Evolutionary conservation across 108 stramenopile genomes (phyloP), one percentile per base, ranked within the genome.

Genomic region (Nitzschia sp.): DNA sequence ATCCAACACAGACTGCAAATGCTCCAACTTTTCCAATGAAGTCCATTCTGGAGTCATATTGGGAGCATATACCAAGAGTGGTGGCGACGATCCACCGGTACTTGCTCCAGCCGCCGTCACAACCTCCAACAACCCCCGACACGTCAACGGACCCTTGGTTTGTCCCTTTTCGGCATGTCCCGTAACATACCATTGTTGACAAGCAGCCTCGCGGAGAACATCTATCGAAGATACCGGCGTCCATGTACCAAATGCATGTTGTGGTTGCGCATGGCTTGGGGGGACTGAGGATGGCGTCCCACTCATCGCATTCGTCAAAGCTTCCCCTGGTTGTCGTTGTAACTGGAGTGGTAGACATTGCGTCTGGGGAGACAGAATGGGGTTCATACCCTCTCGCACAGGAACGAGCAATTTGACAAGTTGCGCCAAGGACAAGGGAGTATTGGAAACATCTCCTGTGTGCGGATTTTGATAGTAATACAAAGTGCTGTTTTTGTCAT

Each of bases 391-490:
- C 26, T 70, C 69, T 22, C 75, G 54, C 12, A 69, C 58, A 15
- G 85, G 86, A 43, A 84, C 83, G 1, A 92, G 21, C 22, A 92
- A 76, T 22, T 75, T 67, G 66, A 84, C 81, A 17, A 92, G 59
- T 68, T 92, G 90, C 15, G 78, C 71, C 14, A 78, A 14, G 0
- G 83, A 82, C 48, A 85, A 69, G 0, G 81, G 75, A 0, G 80
- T 52, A 0, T 70, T 51, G 24, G 87, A 85, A 7, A 81, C 74
- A 15, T 64, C 41, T 15, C 90, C 90, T 26, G 84, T 85, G 19
- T 55, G 65, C 14, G 73, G 74, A 69, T 88, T 89, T 57, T 88
- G 90, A 63, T 88, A 89, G 62, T 65, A 76, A 29, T 51, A 76
- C 44, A 41, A 70, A 15, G 12, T n/a, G 11, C 67, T 48, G 52